phyloP scores from a whole-genome alignment of 2,329 filamentous ascomycete species.

The Fusarium musae region DNA sequence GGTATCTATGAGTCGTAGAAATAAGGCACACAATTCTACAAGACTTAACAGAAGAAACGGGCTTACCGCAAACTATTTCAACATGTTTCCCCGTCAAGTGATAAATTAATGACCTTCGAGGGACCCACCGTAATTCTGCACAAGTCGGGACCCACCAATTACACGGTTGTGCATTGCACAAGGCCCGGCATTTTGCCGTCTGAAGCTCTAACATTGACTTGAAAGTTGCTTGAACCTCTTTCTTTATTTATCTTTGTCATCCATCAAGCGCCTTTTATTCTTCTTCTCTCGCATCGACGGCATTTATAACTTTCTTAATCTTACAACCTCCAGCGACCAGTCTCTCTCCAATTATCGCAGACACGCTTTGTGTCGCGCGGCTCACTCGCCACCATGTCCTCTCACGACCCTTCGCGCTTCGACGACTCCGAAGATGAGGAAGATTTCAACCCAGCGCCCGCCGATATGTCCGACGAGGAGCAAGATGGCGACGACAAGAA shows the following conservation, averaged over 20 bases:
- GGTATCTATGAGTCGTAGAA: neutral
- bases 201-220: conserved; percentile 29
- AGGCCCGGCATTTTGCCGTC: conserved; percentile 35
- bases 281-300: neutral
- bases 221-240: conserved; percentile 18
- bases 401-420: conserved; percentile 60
- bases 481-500: conserved; percentile 54
- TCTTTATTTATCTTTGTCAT: conserved; percentile 35
- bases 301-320: conserved; percentile 10
- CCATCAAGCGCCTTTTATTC: conserved; percentile 28
- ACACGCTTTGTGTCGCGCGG: conserved; percentile 39
- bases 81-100: neutral
- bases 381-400: conserved; percentile 53
- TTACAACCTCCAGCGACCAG: conserved; percentile 1
- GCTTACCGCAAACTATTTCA: too few relatives aligned
- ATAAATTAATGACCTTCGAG: neutral
- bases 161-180: conserved; percentile 15
- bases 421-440: conserved; percentile 81
- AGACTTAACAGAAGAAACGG: neutral
- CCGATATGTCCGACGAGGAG: conserved; percentile 74
- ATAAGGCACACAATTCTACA: neutral
- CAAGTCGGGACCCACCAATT: conserved; percentile 15
- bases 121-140: neutral
- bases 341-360: neutral
- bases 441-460: conserved; percentile 87